phyloP scores from a whole-genome alignment of 2,329 filamentous ascomycete genomes.

The Colletotrichum tropicicola region DNA sequence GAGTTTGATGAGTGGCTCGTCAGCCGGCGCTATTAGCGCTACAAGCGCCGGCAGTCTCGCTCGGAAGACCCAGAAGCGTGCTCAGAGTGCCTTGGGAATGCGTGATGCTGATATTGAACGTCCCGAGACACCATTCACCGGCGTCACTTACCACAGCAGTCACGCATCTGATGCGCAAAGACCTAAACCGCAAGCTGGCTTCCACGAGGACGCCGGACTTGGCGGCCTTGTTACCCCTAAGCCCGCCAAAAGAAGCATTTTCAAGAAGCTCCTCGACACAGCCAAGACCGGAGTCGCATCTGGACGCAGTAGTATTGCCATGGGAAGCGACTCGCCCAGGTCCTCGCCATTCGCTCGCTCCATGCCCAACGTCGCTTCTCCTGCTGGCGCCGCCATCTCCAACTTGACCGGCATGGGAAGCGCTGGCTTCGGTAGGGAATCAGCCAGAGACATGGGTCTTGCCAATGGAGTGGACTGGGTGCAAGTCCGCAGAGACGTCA shows the following conservation, averaged over 20 bases:
- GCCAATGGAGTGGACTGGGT: conserved; percentile 83
- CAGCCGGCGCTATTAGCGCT: conserved; percentile 89
- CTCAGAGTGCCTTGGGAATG: conserved; percentile 72
- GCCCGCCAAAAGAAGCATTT: conserved; percentile 86
- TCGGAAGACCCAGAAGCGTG: conserved; percentile 71
- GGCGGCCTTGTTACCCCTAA: conserved; percentile 83
- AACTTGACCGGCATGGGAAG: conserved; percentile 43
- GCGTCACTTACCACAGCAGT: conserved; percentile 90
- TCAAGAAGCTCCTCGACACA: conserved; percentile 94
- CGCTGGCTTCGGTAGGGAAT: conserved; percentile 53
- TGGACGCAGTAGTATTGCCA: conserved; percentile 84
- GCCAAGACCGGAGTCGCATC: conserved; percentile 94
- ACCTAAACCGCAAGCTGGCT: conserved; percentile 74
- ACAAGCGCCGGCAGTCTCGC: conserved; percentile 96
- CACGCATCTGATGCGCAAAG: conserved; percentile 73
- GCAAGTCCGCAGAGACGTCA: conserved; percentile 95
- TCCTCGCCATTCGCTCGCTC: conserved; percentile 54
- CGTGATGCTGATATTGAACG: conserved; percentile 64
- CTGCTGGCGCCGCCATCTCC: conserved; percentile 54
- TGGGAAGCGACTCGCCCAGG: conserved; percentile 56
- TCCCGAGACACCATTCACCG: conserved; percentile 74
- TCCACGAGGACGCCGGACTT: conserved; percentile 74
- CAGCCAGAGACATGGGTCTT: conserved; percentile 76
- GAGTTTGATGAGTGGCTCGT: conserved; percentile 93
- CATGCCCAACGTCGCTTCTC: conserved; percentile 46